Conservation (phyloP, 768 basidiomycete genomes). For the Pulveroboletus ravenelii region DNA sequence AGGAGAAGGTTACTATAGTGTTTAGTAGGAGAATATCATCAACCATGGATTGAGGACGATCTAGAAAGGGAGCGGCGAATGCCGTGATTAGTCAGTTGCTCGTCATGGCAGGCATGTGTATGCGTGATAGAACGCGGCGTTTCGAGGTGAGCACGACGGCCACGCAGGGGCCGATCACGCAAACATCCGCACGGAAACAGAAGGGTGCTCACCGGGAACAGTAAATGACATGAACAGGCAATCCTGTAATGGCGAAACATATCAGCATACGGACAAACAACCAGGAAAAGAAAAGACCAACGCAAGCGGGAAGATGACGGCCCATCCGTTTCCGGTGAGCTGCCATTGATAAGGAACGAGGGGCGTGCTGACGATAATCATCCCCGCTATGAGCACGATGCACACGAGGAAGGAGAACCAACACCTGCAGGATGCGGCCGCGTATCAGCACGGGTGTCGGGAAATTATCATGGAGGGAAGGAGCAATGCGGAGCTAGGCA, state of each 20-base stretch:
- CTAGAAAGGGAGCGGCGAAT: conserved; percentile 26
- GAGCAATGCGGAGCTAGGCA: background rate
- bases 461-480: background rate
- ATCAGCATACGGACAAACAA: background rate
- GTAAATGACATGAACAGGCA: conserved; percentile 59
- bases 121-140: conserved; percentile 2
- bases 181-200: background rate
- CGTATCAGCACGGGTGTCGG: conserved; percentile 14
- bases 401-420: conserved; percentile 44
- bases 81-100: conserved; percentile 14
- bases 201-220: conserved; percentile 63
- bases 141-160: conserved; percentile 24
- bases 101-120: background rate
- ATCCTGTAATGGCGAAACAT: conserved; percentile 37
- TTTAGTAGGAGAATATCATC: conserved; percentile 69
- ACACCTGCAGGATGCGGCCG: conserved; percentile 21
- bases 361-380: conserved; percentile 52
- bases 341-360: conserved; percentile 65
- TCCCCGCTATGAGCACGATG: conserved; percentile 47
- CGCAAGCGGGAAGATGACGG: conserved; percentile 73
- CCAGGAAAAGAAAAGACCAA: conserved; percentile 32
- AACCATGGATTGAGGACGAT: conserved; percentile 87
- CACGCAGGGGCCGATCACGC: conserved; percentile 12
- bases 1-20: conserved; percentile 4
- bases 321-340: conserved; percentile 57